A percentile compares a stretch with the other conserved stretches of the same genome.
phyloP scores from a whole-genome alignment of 805 yeast genomes.

The Kodamaea lidongshanica region DNA sequence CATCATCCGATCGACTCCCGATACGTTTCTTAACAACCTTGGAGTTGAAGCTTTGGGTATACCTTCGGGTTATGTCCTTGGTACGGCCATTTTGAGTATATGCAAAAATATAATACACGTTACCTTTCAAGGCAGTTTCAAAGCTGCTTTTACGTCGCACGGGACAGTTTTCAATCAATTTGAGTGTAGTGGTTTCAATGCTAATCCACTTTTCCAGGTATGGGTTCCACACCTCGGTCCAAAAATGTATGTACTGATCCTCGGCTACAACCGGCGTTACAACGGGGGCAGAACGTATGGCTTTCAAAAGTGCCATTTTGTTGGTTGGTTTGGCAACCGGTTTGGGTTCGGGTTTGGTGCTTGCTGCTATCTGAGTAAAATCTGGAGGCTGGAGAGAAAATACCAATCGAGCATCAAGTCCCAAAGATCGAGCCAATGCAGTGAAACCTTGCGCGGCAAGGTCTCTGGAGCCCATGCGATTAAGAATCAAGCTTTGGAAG shows the following conservation, averaged over 20 bases:
- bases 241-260: too few relatives aligned
- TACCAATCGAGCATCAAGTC: constrained; percentile 66
- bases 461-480: constrained; percentile 67
- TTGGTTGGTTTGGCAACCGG: constrained; percentile 5
- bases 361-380: constrained; percentile 39
- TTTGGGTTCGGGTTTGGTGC: constrained; percentile 8
- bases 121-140: constrained; percentile 56
- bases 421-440: constrained; percentile 62
- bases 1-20: constrained; percentile 47
- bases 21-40: constrained; percentile 71
- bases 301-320: not conserved
- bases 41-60: constrained; percentile 64
- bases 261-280: too few relatives aligned
- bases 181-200: constrained; percentile 69
- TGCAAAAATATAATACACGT: constrained; percentile 70
- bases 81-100: constrained; percentile 60
- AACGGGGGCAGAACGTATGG: not conserved
- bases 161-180: constrained; percentile 57
- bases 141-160: constrained; percentile 46
- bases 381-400: constrained; percentile 91
- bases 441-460: constrained; percentile 85
- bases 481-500: constrained; percentile 39
- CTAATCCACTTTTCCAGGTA: constrained; percentile 72
- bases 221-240: constrained; percentile 93
- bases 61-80: constrained; percentile 81